phyloP scores from a whole-genome alignment of 2,329 filamentous ascomycete species.

The Monosporascus sp. region DNA sequence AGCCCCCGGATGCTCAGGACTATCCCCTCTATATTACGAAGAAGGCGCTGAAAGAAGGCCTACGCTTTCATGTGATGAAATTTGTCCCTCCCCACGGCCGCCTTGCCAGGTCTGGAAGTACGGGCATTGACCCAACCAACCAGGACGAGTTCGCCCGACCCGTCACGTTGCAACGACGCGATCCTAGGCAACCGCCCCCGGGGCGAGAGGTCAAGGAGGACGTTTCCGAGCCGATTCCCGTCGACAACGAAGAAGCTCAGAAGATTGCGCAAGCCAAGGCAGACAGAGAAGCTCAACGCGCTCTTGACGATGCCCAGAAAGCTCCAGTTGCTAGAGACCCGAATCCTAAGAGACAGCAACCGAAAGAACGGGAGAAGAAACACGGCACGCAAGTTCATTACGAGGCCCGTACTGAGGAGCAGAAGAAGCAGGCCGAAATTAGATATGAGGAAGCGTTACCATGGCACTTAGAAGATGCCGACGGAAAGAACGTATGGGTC shows the following conservation, averaged over 20 bases:
- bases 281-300: conserved; percentile 79
- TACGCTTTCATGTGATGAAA: conserved; percentile 84
- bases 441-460: conserved; percentile 93
- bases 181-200: conserved; percentile 66
- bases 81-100: conserved; percentile 54
- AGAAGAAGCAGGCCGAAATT: conserved; percentile 63
- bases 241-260: conserved; percentile 56
- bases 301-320: conserved; percentile 86
- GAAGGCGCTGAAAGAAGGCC: conserved; percentile 67
- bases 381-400: conserved; percentile 74
- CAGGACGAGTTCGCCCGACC: conserved; percentile 81
- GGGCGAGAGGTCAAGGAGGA: conserved; percentile 60
- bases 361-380: conserved; percentile 67
- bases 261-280: conserved; percentile 65
- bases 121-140: conserved; percentile 58
- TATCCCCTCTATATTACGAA: conserved; percentile 80
- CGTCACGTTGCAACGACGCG: conserved; percentile 81
- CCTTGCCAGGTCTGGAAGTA: conserved; percentile 41
- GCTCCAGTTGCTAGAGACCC: conserved; percentile 68
- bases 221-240: conserved; percentile 32
- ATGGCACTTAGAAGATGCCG: conserved; percentile 95
- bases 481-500: conserved; percentile 91
- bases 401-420: conserved; percentile 74
- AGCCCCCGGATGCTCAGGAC: conserved; percentile 33
- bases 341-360: conserved; percentile 37